A percentile compares a stretch with the other conserved stretches of the same genome.
Conservation (phyloP, 139 green algal genomes). For the Chlorella sorokiniana region DNA sequence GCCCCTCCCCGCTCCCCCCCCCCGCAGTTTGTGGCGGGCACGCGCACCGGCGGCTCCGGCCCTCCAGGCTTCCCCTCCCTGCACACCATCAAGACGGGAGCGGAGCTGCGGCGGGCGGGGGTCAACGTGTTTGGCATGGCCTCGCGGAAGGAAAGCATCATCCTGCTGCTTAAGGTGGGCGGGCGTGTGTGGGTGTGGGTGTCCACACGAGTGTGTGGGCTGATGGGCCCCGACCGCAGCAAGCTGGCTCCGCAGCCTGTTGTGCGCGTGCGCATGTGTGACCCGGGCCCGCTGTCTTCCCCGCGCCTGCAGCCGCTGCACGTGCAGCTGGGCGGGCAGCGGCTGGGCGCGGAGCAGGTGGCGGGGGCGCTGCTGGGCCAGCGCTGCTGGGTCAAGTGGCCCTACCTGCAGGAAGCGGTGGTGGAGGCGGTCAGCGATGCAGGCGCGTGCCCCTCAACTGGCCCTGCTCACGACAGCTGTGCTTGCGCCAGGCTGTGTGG, state of each 20-base stretch:
- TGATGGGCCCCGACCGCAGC: too few species aligned
- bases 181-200: slow-evolving; percentile 4
- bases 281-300: not conserved
- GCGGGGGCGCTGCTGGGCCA: slow-evolving; percentile 62
- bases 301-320: not conserved
- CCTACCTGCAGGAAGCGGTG: slow-evolving; percentile 81
- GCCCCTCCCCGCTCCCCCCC: not conserved
- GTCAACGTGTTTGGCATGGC: slow-evolving; percentile 86
- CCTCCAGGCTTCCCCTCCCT: slow-evolving; percentile 80
- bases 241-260: too few species aligned
- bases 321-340: slow-evolving; percentile 18
- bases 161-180: slow-evolving; percentile 68
- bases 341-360: slow-evolving; percentile 34
- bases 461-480: not conserved
- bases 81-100: slow-evolving; percentile 56
- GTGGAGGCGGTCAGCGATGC: slow-evolving; percentile 56
- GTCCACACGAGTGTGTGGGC: too few species aligned
- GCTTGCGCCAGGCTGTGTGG: not conserved
- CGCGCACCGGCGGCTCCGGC: slow-evolving; percentile 50
- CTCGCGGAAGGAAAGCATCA: slow-evolving; percentile 78
- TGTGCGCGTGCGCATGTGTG: not conserved
- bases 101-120: slow-evolving; percentile 58
- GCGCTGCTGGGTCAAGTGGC: slow-evolving; percentile 87
- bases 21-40: slow-evolving; percentile 62
- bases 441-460: not conserved